Percentiles rank a stretch among this genome's conserved stretches.
Evolutionary conservation across 257 asterid species (phyloP).

Genomic region (Solanum boliviense): DNA sequence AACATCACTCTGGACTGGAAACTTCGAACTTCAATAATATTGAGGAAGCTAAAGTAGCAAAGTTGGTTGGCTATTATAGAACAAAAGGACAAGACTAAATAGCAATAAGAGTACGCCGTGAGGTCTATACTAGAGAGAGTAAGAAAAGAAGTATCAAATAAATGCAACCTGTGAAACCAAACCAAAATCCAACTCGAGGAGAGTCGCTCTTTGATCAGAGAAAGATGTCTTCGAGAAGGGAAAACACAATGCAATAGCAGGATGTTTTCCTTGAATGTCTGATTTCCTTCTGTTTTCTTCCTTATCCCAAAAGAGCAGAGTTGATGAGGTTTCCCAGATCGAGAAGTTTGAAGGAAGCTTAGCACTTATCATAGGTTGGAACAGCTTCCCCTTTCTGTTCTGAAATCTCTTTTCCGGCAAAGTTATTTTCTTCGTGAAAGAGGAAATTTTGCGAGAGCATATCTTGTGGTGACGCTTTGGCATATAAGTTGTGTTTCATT

Average conservation of each 20-base stretch:
- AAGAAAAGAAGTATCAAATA: not conserved
- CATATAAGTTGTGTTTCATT: not conserved
- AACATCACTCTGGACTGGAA: not conserved
- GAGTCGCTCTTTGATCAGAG: not conserved
- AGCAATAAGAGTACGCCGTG: not conserved
- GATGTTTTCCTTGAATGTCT: not conserved
- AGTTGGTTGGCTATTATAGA: not conserved
- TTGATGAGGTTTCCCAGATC: not conserved
- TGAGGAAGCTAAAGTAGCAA: not conserved
- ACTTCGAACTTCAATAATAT: not conserved
- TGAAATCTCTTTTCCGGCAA: not conserved
- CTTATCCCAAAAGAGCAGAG: not conserved
- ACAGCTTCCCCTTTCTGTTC: not conserved
- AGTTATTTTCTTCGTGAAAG: not conserved
- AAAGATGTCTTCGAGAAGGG: not conserved
- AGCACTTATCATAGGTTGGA: not conserved
- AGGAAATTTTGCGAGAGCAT: not conserved
- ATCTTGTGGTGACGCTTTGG: not conserved
- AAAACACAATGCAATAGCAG: not conserved
- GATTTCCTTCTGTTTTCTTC: not conserved
- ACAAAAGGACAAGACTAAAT: not conserved
- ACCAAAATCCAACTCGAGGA: not conserved
- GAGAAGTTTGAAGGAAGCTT: not conserved
- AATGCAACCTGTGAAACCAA: not conserved
- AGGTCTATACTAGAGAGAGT: not conserved